Conservation (phyloP, 768 basidiomycete genomes). For the Suillus decipiens region DNA sequence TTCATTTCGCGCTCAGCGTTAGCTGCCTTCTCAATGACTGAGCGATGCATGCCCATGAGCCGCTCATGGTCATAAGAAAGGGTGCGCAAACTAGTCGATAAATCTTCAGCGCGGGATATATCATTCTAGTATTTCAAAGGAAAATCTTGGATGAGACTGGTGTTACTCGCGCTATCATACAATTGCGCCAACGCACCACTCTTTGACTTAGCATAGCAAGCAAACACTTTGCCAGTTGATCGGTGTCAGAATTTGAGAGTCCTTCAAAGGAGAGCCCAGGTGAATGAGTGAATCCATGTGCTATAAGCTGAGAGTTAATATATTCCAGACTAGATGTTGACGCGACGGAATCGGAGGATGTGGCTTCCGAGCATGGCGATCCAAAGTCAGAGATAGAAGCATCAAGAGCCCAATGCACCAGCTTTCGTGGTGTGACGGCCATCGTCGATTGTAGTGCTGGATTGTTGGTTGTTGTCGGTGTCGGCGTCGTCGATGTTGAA, state of each 20-base stretch:
- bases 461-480: not conserved
- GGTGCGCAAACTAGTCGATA: constrained; percentile 74
- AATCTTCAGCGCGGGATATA: constrained; percentile 75
- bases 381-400: constrained; percentile 43
- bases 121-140: constrained; percentile 51
- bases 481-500: constrained; percentile 8
- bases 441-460: constrained; percentile 12
- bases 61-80: constrained; percentile 83
- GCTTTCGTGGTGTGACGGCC: constrained; percentile 43
- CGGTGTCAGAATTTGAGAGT: constrained; percentile 53
- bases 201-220: constrained; percentile 74
- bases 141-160: constrained; percentile 16
- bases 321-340: constrained; percentile 70
- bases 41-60: constrained; percentile 61
- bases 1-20: constrained; percentile 81
- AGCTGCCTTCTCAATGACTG: constrained; percentile 59
- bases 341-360: constrained; percentile 47
- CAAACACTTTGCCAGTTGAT: constrained; percentile 71
- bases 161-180: not conserved
- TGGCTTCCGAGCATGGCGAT: constrained; percentile 43
- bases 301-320: constrained; percentile 78
- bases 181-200: constrained; percentile 51
- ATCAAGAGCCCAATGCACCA: constrained; percentile 54
- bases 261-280: constrained; percentile 74
- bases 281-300: constrained; percentile 71